A percentile compares a stretch with the other conserved stretches of the same genome.
phyloP scores from a whole-genome alignment of 768 basidiomycete genomes.

The Kwoniella newhampshirensis region DNA sequence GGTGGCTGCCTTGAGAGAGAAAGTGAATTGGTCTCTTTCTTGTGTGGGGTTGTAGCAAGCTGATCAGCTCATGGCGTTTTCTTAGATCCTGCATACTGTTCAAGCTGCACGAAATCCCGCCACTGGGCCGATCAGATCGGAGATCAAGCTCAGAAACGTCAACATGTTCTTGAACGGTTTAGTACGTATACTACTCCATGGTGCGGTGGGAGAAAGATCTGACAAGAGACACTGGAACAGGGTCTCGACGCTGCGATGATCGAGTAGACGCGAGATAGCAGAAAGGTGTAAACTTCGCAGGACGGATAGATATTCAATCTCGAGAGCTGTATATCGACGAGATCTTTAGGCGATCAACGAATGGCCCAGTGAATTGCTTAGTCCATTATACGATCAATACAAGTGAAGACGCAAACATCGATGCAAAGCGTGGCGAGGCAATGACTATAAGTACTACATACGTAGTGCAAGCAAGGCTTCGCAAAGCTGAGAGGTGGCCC shows the following conservation, averaged over 20 bases:
- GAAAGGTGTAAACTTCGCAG: too few species aligned
- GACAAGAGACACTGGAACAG: constrained; percentile 1
- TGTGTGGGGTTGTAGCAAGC: neutral
- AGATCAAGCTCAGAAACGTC: constrained; percentile 83
- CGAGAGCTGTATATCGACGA: too few species aligned
- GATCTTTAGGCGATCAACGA: too few species aligned
- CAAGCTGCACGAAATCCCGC: constrained; percentile 69
- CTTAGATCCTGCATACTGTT: constrained; percentile 74
- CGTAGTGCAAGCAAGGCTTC: too few species aligned
- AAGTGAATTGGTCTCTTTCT: constrained; percentile 59
- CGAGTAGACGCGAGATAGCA: constrained; percentile 7
- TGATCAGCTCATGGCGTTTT: neutral
- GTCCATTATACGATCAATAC: too few species aligned
- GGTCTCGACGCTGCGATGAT: constrained; percentile 34
- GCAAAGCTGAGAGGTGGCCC: too few species aligned
- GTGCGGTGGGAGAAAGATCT: neutral
- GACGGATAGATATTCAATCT: too few species aligned
- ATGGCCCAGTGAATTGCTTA: too few species aligned
- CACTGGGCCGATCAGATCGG: constrained; percentile 67
- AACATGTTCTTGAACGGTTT: constrained; percentile 64
- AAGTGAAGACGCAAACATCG: too few species aligned
- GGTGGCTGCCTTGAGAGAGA: constrained; percentile 81
- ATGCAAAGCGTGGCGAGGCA: too few species aligned
- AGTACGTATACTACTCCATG: constrained; percentile 27
- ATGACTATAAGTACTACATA: too few species aligned